Base-by-base conservation (phyloP, 78 protist genomes). In the Tieghemostelium lacteum region DNA sequence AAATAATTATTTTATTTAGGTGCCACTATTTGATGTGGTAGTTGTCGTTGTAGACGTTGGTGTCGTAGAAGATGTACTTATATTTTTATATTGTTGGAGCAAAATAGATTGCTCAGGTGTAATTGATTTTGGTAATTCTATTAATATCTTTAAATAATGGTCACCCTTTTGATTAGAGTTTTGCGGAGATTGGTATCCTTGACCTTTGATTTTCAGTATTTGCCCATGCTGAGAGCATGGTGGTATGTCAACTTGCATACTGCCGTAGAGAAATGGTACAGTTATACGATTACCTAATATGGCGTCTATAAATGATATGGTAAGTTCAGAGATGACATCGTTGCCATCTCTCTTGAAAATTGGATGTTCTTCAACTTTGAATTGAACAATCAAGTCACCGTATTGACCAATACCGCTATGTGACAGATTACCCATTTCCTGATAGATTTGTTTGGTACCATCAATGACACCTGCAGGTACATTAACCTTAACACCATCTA, bases 211-310 rank as follows among this genome's bases (percentile, higher is more conserved):
- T 70, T 78, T 78, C 50, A 78, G 37, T 24, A 78, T 39, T 66
- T 78, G 88, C n/a, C 52, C 52, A 16, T 74, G 88, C 54, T 78
- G 88, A 19, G 88, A 65, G 7, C 88, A 74, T 17, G 57, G 19
- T 1, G 72, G 74, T 17, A 78, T 78, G 52, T 78, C 88, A 34
- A 78, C 65, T 2, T 78, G 75, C 88, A 78, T 78, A 12, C 36
- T 36, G 19, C 88, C 88, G 65, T 70, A 78, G 17, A 65, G 8
- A 37, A 78, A 64, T 22, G 88, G 75, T 0, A 78, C 75, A 2
- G 64, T 37, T 34, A 78, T 36, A 20, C 75, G 42, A 66, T 54
- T 40, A 66, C 88, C 88, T 28, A 78, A 37, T 10, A 78, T 70
- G 3, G 88, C 88, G 24, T 65, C 76, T 6, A 78, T 66, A 58